A percentile compares a stretch with the other conserved stretches of the same genome.
phyloP scores from a whole-genome alignment of 768 basidiomycete genomes.

The Kwoniella botswanensis region DNA sequence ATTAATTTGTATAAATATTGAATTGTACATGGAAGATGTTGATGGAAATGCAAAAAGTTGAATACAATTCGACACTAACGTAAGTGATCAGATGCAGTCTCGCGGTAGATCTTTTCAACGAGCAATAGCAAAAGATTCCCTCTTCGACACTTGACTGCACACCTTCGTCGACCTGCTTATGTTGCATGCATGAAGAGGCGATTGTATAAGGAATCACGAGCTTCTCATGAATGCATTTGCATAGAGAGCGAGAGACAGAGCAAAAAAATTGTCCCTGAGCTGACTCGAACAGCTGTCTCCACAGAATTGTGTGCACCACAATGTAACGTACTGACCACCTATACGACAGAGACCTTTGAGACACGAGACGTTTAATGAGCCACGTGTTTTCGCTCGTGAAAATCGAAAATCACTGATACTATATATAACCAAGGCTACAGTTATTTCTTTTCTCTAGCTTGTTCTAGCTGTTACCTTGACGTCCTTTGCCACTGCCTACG shows the following conservation, averaged over 20 bases:
- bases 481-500: conserved; percentile 7
- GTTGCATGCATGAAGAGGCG: too few relatives aligned
- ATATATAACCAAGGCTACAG: too few relatives aligned
- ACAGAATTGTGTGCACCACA: conserved; percentile 29
- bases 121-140: not conserved
- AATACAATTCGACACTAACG: not conserved
- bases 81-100: not conserved
- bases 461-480: not conserved
- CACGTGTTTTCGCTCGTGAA: not conserved
- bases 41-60: not conserved
- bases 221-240: too few relatives aligned
- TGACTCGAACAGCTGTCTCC: conserved; percentile 34
- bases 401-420: too few relatives aligned
- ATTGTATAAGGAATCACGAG: too few relatives aligned
- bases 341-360: conserved; percentile 15
- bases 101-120: not conserved
- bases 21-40: not conserved
- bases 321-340: conserved; percentile 34
- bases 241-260: not conserved
- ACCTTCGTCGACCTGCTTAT: too few relatives aligned
- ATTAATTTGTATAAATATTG: not conserved
- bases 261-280: conserved; percentile 29
- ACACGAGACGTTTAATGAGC: not conserved
- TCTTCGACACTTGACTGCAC: too few relatives aligned
- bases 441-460: not conserved